Evolutionary conservation across 108 stramenopile genomes (phyloP).

Genomic region (Nitzschia sp.): DNA sequence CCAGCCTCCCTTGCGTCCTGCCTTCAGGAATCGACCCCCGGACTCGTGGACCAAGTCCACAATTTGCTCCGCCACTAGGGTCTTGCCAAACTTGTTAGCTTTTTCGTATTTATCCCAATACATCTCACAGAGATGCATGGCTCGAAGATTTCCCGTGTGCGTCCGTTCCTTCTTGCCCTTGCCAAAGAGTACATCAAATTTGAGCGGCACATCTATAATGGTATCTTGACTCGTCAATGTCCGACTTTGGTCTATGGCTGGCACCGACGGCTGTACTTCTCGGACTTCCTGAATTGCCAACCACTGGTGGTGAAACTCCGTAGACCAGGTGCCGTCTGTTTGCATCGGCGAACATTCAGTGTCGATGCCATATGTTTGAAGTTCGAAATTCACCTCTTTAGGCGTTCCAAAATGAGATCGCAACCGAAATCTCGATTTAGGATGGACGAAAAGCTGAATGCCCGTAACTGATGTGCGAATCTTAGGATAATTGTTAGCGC

Average conservation of each 20-base stretch:
- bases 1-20: slow-evolving; percentile 1
- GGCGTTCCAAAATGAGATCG: slow-evolving; percentile 15
- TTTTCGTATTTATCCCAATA: background rate
- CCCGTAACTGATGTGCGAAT: background rate
- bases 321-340: slow-evolving; percentile 5
- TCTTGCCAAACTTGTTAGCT: slow-evolving; percentile 15
- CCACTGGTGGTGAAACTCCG: slow-evolving; percentile 24
- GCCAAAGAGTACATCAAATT: slow-evolving; percentile 24
- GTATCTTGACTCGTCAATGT: background rate
- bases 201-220: background rate
- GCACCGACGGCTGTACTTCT: background rate
- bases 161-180: background rate
- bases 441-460: background rate
- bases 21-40: slow-evolving; percentile 17
- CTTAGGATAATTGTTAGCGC: background rate
- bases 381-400: slow-evolving; percentile 10
- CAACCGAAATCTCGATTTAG: background rate
- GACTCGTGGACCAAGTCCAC: background rate
- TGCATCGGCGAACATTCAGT: background rate
- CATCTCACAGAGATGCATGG: slow-evolving; percentile 20
- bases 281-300: background rate
- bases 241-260: background rate
- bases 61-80: background rate
- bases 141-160: slow-evolving; percentile 12
- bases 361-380: slow-evolving; percentile 34